These are phyloP conservation scores for Bryoerythrophyllum caledonicum DNA, from an alignment of 225 moss, liverwort and hornwort species.

Conservation along the genomic window DNA sequence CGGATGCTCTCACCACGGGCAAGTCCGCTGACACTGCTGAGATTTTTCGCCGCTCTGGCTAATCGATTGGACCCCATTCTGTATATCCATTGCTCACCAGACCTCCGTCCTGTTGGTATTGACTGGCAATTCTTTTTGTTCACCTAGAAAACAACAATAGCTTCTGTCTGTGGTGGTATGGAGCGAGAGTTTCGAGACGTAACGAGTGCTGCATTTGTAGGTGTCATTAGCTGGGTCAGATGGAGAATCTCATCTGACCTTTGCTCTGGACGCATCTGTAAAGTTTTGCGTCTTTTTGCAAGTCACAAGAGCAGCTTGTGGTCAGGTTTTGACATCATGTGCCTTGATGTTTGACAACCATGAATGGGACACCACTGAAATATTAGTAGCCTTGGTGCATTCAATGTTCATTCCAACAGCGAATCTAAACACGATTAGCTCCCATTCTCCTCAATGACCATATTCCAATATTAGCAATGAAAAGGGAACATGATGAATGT, in stretches of 20 bases:
- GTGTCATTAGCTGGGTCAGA: slow-evolving; percentile 5
- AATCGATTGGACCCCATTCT: slow-evolving; percentile 40
- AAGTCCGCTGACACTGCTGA: slow-evolving; percentile 54
- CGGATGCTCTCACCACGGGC: slow-evolving; percentile 46
- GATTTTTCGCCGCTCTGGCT: slow-evolving; percentile 66
- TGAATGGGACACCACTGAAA: not conserved
- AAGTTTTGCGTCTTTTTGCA: not conserved
- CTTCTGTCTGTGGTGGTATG: slow-evolving; percentile 5
- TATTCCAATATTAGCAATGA: not conserved
- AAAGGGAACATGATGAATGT: not conserved
- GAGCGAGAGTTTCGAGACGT: not conserved
- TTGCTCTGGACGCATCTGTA: not conserved
- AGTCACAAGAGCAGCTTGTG: not conserved
- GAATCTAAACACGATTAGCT: not conserved
- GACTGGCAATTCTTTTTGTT: not conserved
- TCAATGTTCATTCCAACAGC: not conserved
- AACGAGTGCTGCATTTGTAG: slow-evolving; percentile 1
- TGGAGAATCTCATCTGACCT: slow-evolving; percentile 9
- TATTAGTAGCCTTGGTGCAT: not conserved
- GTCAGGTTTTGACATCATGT: not conserved
- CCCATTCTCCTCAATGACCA: not conserved
- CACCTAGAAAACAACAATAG: not conserved
- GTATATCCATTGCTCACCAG: slow-evolving; percentile 29
- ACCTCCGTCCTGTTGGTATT: not conserved
- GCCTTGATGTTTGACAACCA: not conserved